A percentile compares a stretch with the other conserved stretches of the same genome.
phyloP scores from a whole-genome alignment of 2,329 filamentous ascomycete species.

The Sclerotinia borealis region DNA sequence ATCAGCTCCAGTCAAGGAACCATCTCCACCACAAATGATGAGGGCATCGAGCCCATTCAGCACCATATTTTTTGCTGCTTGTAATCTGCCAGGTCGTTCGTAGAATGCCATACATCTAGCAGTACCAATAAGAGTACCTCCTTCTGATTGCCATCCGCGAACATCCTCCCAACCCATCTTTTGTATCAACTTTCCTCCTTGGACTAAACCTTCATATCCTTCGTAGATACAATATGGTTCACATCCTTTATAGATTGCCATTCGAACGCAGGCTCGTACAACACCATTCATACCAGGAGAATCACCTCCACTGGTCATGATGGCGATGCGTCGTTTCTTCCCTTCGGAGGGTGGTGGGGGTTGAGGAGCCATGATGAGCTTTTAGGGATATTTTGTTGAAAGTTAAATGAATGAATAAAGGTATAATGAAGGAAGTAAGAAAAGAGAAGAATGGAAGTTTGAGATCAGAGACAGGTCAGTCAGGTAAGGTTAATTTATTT shows the following conservation, averaged over 20 bases:
- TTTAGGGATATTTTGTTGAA: constrained; percentile 5
- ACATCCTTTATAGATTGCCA: constrained; percentile 77
- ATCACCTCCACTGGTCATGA: constrained; percentile 71
- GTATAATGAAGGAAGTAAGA: not conserved
- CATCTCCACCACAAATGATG: constrained; percentile 95
- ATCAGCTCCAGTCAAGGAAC: constrained; percentile 92
- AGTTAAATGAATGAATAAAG: not conserved
- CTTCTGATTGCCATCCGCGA: constrained; percentile 86
- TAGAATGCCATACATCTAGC: constrained; percentile 90
- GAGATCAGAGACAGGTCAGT: not conserved
- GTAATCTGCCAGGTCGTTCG: constrained; percentile 75
- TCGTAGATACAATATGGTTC: constrained; percentile 81
- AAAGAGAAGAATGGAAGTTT: not conserved
- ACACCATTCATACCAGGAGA: constrained; percentile 71
- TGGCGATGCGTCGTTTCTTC: constrained; percentile 46
- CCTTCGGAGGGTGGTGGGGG: constrained; percentile 25
- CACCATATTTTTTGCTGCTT: constrained; percentile 91
- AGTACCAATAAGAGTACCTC: constrained; percentile 92
- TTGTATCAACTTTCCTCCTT: constrained; percentile 80
- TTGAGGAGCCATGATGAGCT: constrained; percentile 22
- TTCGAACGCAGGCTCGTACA: constrained; percentile 75
- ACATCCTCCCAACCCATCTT: constrained; percentile 91
- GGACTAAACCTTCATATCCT: constrained; percentile 91
- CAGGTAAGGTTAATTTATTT: no score
- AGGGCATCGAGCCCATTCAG: constrained; percentile 89